Conservation (phyloP, 192 early-diverging fungal genomes). For the Entomortierella chlamydospora region DNA sequence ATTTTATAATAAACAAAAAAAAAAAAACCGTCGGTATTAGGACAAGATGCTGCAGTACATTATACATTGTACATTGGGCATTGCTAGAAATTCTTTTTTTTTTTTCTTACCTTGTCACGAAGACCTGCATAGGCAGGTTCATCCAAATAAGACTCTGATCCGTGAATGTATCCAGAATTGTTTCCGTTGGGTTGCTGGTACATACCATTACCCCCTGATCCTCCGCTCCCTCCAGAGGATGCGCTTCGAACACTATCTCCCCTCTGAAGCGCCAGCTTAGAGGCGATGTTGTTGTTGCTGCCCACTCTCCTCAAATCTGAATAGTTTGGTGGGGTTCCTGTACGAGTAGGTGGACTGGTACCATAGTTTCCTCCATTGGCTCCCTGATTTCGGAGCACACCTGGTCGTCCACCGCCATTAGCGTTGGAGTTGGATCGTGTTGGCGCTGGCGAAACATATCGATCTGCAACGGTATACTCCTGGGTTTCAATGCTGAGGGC, state of each 20-base stretch:
- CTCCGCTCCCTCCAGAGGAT: constrained; percentile 33
- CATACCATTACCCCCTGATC: constrained; percentile 6
- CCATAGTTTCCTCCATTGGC: background rate
- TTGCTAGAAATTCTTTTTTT: background rate
- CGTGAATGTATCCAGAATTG: constrained; percentile 11
- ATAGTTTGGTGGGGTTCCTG: constrained; percentile 12
- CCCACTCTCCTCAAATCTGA: constrained; percentile 25
- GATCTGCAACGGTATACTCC: constrained; percentile 19
- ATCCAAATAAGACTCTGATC: constrained; percentile 27
- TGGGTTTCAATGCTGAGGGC: constrained; percentile 44
- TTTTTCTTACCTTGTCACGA: constrained; percentile 33
- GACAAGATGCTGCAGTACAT: too few species aligned
- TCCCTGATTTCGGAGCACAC: constrained; percentile 9
- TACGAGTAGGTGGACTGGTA: constrained; percentile 14
- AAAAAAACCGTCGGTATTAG: background rate
- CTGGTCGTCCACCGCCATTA: background rate
- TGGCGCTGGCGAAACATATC: constrained; percentile 9
- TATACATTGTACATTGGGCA: too few species aligned
- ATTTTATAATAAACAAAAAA: constrained; percentile 1
- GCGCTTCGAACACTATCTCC: constrained; percentile 46
- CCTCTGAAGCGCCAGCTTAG: constrained; percentile 13
- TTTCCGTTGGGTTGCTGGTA: constrained; percentile 41
- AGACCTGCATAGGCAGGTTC: constrained; percentile 49
- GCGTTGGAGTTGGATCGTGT: constrained; percentile 34
- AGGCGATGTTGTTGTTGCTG: constrained; percentile 1